These are phyloP conservation scores for Asclepias syriaca DNA, from an alignment of 257 asterid species.

Conservation along the genomic window DNA sequence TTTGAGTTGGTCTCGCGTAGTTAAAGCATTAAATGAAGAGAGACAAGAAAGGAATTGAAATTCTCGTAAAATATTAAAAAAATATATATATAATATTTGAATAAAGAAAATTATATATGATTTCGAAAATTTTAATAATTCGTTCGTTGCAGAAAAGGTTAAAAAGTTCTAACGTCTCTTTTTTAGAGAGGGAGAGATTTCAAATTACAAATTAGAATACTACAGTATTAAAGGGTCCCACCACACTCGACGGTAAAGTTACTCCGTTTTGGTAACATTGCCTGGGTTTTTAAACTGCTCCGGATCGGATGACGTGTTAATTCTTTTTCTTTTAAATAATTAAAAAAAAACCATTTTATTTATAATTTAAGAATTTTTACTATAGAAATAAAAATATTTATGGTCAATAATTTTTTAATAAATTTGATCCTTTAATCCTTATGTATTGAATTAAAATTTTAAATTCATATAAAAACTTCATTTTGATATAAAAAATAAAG, in stretches of 20 bases:
- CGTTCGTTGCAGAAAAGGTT: constrained; percentile 39
- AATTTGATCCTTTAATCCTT: too few species aligned
- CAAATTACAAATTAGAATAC: constrained; percentile 43
- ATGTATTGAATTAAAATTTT: too few species aligned
- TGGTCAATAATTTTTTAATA: too few species aligned
- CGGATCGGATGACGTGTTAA: background rate
- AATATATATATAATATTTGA: background rate
- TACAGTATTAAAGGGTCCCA: constrained; percentile 25
- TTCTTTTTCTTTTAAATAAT: too few species aligned
- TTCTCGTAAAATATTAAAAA: constrained; percentile 4
- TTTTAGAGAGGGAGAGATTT: constrained; percentile 42
- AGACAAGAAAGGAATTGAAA: constrained; percentile 28
- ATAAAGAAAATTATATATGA: constrained; percentile 1
- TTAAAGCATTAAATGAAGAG: constrained; percentile 54
- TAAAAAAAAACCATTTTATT: too few species aligned
- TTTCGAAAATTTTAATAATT: constrained; percentile 8
- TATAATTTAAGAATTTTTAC: too few species aligned
- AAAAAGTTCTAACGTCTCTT: constrained; percentile 77
- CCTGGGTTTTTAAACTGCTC: background rate
- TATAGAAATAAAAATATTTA: too few species aligned
- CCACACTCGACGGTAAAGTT: background rate
- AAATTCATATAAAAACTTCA: too few species aligned
- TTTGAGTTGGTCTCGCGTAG: constrained; percentile 36
- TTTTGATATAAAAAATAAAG: too few species aligned
- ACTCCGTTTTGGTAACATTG: background rate